phyloP scores from a whole-genome alignment of 179 eudicot species.

The Silene coronaria region DNA sequence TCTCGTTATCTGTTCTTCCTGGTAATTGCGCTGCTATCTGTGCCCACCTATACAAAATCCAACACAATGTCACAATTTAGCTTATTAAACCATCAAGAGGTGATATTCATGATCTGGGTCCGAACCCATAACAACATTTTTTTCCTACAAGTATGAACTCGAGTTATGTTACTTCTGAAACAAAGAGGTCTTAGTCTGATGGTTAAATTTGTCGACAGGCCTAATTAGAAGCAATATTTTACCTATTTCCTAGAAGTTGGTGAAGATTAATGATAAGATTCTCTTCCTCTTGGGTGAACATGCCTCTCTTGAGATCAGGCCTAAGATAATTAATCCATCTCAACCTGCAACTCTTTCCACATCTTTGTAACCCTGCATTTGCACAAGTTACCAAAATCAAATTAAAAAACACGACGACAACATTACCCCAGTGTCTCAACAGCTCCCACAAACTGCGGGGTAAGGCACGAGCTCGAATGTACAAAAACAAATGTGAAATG shows the following conservation, averaged over 20 bases:
- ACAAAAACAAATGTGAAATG: background rate
- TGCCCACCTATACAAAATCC: slow-evolving; percentile 62
- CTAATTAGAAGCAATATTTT: too few species aligned
- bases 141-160: too few species aligned
- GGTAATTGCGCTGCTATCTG: slow-evolving; percentile 89
- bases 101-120: too few species aligned
- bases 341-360: slow-evolving; percentile 92
- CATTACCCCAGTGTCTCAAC: too few species aligned
- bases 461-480: too few species aligned
- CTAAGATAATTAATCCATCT: slow-evolving; percentile 93
- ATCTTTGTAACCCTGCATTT: slow-evolving; percentile 73
- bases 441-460: too few species aligned
- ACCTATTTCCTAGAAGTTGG: slow-evolving; percentile 87
- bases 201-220: background rate
- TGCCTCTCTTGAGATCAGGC: slow-evolving; percentile 94
- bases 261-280: slow-evolving; percentile 64
- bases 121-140: too few species aligned
- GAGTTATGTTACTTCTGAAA: background rate
- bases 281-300: slow-evolving; percentile 82
- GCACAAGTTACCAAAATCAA: background rate
- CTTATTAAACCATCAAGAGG: background rate
- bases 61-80: background rate
- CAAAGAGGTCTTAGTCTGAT: background rate
- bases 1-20: slow-evolving; percentile 94
- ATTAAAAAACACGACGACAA: too few species aligned